phyloP scores from a whole-genome alignment of 2,329 filamentous ascomycete species.

The Dothidotthia symphoricarpi region DNA sequence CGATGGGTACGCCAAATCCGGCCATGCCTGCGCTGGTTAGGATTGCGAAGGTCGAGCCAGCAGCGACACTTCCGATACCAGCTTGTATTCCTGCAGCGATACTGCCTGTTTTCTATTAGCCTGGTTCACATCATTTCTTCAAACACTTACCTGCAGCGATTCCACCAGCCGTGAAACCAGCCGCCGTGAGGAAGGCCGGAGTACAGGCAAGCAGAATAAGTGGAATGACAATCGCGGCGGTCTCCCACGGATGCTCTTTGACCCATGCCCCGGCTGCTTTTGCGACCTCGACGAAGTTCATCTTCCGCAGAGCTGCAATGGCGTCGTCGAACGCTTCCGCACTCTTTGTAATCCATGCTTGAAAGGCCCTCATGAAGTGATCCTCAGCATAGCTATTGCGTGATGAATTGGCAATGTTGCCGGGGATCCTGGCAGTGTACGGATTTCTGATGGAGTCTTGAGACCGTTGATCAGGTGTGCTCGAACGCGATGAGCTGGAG shows the following conservation, averaged over 20 bases:
- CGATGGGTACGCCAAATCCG: constrained; percentile 16
- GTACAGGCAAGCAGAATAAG: constrained; percentile 3
- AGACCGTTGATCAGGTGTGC: too few species aligned
- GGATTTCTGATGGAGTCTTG: too few species aligned
- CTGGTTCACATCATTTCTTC: not conserved
- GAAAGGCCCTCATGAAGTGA: too few species aligned
- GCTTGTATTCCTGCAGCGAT: constrained; percentile 24
- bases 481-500: too few species aligned
- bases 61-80: constrained; percentile 17
- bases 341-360: not conserved
- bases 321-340: not conserved
- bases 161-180: constrained; percentile 7
- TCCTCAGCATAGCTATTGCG: too few species aligned
- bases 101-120: constrained; percentile 11
- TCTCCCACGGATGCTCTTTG: constrained; percentile 5
- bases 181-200: not conserved
- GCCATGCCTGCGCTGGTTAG: constrained; percentile 28
- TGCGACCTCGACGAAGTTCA: not conserved
- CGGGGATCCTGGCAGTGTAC: too few species aligned
- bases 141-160: constrained; percentile 4
- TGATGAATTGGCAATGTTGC: too few species aligned
- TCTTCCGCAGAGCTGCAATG: not conserved
- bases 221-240: constrained; percentile 3
- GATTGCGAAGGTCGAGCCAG: constrained; percentile 20
- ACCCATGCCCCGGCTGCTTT: constrained; percentile 5